Base-by-base conservation (phyloP, 129 eudicot species). In the Flaveria sonorensis region DNA sequence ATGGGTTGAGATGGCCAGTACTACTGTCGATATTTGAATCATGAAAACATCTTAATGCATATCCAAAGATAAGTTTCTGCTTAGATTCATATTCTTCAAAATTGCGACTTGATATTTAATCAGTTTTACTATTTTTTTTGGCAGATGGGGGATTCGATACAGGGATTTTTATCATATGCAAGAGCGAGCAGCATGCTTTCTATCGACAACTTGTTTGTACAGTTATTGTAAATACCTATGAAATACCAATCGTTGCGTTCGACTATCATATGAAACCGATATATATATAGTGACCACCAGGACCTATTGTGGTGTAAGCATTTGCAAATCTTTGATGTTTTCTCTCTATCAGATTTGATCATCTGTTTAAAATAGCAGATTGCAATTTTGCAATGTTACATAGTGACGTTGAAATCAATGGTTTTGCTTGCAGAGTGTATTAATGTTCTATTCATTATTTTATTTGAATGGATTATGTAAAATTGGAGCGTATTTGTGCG, bases 221-320 rank as follows among this genome's bases (percentile, higher is more conserved):
- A 80, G 79, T 64, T 73, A 55, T 66, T 80, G 79, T 80, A 72
- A 71, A 79, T 79, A 79, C 43, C 72, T 45, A 56, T 52, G 57
- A 24, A 19, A 28, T 12, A 78, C 40, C 21, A 78, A 15, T 78
- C 71, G 19, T 70, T 70, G 51, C 28, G 28, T 10, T 48, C 47
- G 62, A 50, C 65, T 71, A 50, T 48, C 39, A 61, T 60, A 63
- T 39, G 63, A 30, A 60, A 71, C n/a, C n/a, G 52, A 47, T 71
- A 61, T 61, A 61, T 46, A 26, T 67, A 6, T 6, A 28, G 70
- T 15, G 71, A 36, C 50, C 26, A 39, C 71, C 23, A 9, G 47
- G n/a, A 18, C 15, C 50, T 40, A 24, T 67, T 50, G 74, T 70
- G 32, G 64, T 78, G 52, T 21, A 36, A 79, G 63, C 65, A 48